phyloP scores from a whole-genome alignment of 2,329 filamentous ascomycete genomes.

The Coniochaeta ligniaria region DNA sequence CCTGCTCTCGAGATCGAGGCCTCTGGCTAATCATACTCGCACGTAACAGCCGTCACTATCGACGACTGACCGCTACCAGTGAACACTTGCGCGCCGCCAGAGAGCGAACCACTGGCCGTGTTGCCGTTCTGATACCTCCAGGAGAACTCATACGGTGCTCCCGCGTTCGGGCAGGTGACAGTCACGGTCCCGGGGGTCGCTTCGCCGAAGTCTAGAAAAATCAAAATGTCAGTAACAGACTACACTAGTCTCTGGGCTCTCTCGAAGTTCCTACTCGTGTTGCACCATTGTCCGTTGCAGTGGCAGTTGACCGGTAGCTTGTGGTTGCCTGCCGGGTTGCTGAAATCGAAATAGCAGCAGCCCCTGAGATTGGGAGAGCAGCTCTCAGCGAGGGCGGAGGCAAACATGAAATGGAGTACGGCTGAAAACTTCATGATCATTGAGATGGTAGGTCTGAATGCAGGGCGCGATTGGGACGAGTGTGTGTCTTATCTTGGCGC shows the following conservation, averaged over 20 bases:
- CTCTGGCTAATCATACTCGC: background rate
- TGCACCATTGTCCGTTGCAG: conserved; percentile 1
- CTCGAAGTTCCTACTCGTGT: background rate
- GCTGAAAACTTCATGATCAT: background rate
- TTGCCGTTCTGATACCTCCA: background rate
- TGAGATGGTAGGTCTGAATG: no score
- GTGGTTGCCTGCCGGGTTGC: background rate
- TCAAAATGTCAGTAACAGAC: background rate
- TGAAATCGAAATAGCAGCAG: conserved; percentile 1
- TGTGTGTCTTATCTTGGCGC: no score
- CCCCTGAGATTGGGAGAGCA: conserved; percentile 1
- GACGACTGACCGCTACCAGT: background rate
- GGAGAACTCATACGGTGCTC: background rate
- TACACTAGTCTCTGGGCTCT: no score
- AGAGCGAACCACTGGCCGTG: background rate
- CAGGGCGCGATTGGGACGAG: no score
- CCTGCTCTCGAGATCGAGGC: no score
- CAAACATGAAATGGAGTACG: background rate
- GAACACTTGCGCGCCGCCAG: background rate
- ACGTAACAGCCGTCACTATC: background rate
- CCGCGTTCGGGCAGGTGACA: background rate
- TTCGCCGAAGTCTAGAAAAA: background rate
- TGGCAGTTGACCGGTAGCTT: conserved; percentile 1
- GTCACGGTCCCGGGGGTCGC: background rate
- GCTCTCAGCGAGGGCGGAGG: background rate